A percentile compares a stretch with the other conserved stretches of the same genome.
Conservation (phyloP, 176 grass and related monocot genomes). For the Lolium rigidum region DNA sequence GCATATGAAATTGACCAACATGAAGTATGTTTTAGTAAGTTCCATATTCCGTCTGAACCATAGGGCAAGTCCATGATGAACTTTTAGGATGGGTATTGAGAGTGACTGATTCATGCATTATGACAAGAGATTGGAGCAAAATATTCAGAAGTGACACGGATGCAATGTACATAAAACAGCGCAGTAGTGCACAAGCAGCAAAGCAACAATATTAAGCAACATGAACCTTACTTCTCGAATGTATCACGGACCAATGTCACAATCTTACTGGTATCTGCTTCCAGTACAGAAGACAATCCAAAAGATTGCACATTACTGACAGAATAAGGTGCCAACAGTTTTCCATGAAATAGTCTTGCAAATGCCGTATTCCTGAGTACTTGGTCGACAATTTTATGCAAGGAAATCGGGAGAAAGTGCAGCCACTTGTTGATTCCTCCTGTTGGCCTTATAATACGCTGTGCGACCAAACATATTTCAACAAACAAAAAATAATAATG, state of each 20-base stretch:
- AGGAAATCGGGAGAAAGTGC: conserved; percentile 73
- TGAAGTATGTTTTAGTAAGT: conserved; percentile 7
- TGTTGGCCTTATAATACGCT: conserved; percentile 81
- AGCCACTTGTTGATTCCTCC: conserved; percentile 90
- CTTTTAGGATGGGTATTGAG: background rate
- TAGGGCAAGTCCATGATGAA: too few species aligned
- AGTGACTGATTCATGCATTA: background rate
- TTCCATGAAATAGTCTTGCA: conserved; percentile 50
- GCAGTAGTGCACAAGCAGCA: conserved; percentile 22
- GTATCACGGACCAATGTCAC: conserved; percentile 60
- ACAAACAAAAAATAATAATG: background rate
- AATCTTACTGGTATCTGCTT: conserved; percentile 78
- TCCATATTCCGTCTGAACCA: too few species aligned
- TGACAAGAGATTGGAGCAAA: background rate
- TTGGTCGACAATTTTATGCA: conserved; percentile 69
- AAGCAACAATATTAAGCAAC: conserved; percentile 15
- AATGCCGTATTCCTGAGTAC: conserved; percentile 58
- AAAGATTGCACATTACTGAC: conserved; percentile 41
- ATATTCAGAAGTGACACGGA: background rate
- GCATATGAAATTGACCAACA: conserved; percentile 12
- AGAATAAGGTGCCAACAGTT: conserved; percentile 47
- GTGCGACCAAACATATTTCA: conserved; percentile 24
- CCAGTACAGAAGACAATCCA: conserved; percentile 75
- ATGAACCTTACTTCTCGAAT: conserved; percentile 85
- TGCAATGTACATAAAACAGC: background rate